Evolutionary conservation across 2,329 filamentous ascomycete species (phyloP), one percentile per base, ranked within the genome.

Genomic region (Colletotrichum cereale): DNA sequence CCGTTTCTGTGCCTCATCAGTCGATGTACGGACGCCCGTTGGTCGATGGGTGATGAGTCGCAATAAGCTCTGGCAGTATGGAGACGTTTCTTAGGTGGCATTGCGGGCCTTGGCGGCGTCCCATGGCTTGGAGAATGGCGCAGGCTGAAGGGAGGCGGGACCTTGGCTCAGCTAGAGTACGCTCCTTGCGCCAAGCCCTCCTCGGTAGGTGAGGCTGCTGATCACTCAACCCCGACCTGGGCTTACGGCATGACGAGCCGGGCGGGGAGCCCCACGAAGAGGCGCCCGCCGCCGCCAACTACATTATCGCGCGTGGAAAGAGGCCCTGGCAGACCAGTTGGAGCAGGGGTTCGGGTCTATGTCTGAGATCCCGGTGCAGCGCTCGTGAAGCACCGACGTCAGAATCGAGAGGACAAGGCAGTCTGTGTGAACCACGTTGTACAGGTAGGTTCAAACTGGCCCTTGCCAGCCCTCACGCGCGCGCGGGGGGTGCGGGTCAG

Each of bases 141-240:
- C 56, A 18, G 18, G 24, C 56, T 44, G 38, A 38, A 24, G 21
- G 21, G 14, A 2, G 18, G 36, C 6, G 36, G 31, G 21, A 38
- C 53, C 36, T 40, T 8, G 40, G 16, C 56, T 29, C 56, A 61
- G 58, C 58, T 48, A 42, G 47, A 18, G 7, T 44, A 21, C 42
- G 40, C 18, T n/a, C 34, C 58, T 48, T 34, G 38, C n/a, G 24
- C 40, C 26, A n/a, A 36, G 16, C 58, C 47, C 58, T 44, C 36
- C 29, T 61, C 29, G 58, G 58, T 12, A 61, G 21, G 58, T 26
- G 58, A 61, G 3, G 29, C 24, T 42, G 36, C 40, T n/a, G 58
- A 61, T 61, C 42, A 61, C 10, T 34, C n/a, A n/a, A 11, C 31
- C n/a, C 31, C 53, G 53, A 18, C 47, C 47, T 12, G 11, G 55